phyloP scores from a whole-genome alignment of 2,329 filamentous ascomycete genomes.

The Lachnellula arida region DNA sequence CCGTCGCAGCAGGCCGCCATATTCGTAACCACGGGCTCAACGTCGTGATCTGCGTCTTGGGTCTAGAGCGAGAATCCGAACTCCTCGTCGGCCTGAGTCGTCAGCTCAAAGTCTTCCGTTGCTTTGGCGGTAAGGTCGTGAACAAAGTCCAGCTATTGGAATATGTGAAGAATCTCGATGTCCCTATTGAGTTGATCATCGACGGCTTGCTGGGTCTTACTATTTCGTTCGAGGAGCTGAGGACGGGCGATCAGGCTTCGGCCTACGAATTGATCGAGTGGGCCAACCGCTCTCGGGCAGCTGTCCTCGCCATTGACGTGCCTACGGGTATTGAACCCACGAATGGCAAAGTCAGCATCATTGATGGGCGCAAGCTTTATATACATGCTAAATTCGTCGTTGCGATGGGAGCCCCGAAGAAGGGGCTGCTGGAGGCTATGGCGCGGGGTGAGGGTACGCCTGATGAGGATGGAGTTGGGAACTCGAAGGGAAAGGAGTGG shows the following conservation, averaged over 20 bases:
- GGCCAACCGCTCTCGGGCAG: constrained; percentile 82
- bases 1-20: constrained; percentile 80
- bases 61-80: constrained; percentile 76
- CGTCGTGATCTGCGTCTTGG: constrained; percentile 77
- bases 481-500: constrained; percentile 49
- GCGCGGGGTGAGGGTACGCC: constrained; percentile 24
- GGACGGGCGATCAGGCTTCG: constrained; percentile 74
- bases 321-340: constrained; percentile 84
- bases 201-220: constrained; percentile 86
- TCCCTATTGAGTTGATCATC: constrained; percentile 73
- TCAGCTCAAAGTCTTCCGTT: constrained; percentile 79
- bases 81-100: constrained; percentile 74
- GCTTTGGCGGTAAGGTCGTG: constrained; percentile 71
- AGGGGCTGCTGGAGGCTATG: constrained; percentile 74
- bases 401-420: constrained; percentile 80
- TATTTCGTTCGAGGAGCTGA: constrained; percentile 81
- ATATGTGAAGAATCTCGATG: constrained; percentile 52
- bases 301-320: constrained; percentile 82
- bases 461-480: constrained; percentile 27
- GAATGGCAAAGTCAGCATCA: constrained; percentile 59
- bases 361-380: constrained; percentile 74
- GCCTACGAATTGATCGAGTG: constrained; percentile 90
- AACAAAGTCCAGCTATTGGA: constrained; percentile 59
- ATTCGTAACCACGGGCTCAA: constrained; percentile 78
- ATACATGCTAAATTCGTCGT: constrained; percentile 80